These are phyloP conservation scores for Willaertia magna DNA, from an alignment of 208 protist genomes.

Conservation along the genomic window DNA sequence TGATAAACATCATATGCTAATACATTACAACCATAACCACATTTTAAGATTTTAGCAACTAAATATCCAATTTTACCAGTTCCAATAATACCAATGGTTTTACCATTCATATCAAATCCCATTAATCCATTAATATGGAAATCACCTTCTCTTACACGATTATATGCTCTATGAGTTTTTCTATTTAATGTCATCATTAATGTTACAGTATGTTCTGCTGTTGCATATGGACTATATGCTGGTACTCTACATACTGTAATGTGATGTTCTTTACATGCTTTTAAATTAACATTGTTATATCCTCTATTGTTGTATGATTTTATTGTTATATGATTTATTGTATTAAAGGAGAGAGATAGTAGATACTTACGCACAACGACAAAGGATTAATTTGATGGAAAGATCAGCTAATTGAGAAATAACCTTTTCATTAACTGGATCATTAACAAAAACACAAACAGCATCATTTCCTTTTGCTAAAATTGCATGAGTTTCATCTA, in stretches of 20 bases:
- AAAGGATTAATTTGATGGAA: neutral
- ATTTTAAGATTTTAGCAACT: slow-evolving; percentile 21
- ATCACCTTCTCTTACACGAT: slow-evolving; percentile 36
- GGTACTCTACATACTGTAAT: slow-evolving; percentile 12
- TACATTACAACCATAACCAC: slow-evolving; percentile 37
- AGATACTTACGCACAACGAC: neutral
- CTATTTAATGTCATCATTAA: slow-evolving; percentile 42
- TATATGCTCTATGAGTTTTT: slow-evolving; percentile 32
- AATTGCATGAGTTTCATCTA: neutral
- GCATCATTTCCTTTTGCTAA: neutral
- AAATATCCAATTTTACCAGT: slow-evolving; percentile 53
- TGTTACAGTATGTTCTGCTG: slow-evolving; percentile 36
- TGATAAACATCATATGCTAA: slow-evolving; percentile 42
- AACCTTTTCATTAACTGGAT: neutral
- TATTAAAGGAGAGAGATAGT: neutral
- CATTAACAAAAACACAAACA: neutral
- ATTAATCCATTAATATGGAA: slow-evolving; percentile 41
- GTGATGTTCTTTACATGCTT: neutral
- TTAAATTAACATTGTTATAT: slow-evolving; percentile 12
- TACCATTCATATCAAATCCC: slow-evolving; percentile 46
- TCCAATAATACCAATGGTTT: slow-evolving; percentile 47
- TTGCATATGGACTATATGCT: neutral
- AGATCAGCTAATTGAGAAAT: neutral
- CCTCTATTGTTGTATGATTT: neutral
- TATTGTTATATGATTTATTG: neutral